phyloP scores from a whole-genome alignment of 768 basidiomycete species.

The Boletellus sp. region DNA sequence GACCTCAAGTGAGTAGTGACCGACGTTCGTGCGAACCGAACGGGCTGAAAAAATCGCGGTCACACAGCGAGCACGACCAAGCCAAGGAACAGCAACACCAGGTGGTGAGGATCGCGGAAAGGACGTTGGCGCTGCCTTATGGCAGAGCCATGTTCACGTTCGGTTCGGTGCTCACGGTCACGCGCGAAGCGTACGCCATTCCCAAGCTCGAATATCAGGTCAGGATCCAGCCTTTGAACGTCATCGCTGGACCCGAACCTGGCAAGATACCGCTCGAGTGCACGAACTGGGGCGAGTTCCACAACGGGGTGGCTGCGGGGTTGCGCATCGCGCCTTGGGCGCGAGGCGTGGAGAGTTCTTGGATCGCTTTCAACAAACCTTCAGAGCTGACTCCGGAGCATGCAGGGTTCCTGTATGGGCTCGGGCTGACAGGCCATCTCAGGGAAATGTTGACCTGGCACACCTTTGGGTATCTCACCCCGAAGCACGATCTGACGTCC shows the following conservation, averaged over 20 bases:
- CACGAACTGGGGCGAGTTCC: slow-evolving; percentile 92
- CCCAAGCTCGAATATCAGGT: slow-evolving; percentile 78
- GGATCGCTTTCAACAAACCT: slow-evolving; percentile 96
- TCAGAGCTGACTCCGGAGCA: slow-evolving; percentile 87
- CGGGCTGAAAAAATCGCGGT: neutral
- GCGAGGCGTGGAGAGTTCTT: slow-evolving; percentile 80
- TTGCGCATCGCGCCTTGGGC: slow-evolving; percentile 77
- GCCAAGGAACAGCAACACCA: slow-evolving; percentile 81
- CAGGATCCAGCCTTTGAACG: slow-evolving; percentile 69
- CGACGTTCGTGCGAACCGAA: neutral
- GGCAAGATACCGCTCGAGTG: slow-evolving; percentile 73
- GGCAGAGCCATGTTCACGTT: slow-evolving; percentile 93
- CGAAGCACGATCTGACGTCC: slow-evolving; percentile 93
- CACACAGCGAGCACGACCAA: slow-evolving; percentile 77
- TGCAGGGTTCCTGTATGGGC: slow-evolving; percentile 91
- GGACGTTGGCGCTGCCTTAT: slow-evolving; percentile 86
- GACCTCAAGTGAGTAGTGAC: slow-evolving; percentile 57
- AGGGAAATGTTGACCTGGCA: slow-evolving; percentile 91
- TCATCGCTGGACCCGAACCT: slow-evolving; percentile 59
- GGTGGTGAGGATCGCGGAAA: slow-evolving; percentile 74
- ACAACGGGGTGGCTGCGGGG: slow-evolving; percentile 93
- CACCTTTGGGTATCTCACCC: slow-evolving; percentile 91
- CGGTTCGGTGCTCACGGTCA: slow-evolving; percentile 71
- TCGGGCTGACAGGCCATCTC: slow-evolving; percentile 90
- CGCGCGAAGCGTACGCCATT: slow-evolving; percentile 72